Base-by-base conservation (phyloP, 352 stramenopile genomes). In the Globisporangium emineosum region DNA sequence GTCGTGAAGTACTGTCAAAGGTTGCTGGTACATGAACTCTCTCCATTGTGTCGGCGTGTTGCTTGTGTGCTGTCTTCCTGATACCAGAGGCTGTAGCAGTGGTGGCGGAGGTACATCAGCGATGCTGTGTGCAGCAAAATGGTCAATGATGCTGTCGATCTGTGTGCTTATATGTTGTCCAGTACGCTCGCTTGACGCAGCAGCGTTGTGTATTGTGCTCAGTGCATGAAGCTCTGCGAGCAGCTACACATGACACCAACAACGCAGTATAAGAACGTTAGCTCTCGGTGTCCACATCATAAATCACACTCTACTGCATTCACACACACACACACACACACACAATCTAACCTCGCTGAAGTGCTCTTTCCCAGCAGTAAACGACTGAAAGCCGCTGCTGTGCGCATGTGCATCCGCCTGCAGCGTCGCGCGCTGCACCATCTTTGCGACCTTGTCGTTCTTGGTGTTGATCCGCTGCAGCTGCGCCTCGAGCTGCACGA, bases 21-120 rank as follows among this genome's bases (percentile, higher is more conserved):
- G 37, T 57, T 82, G 69, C 54, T 78, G 75, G 27, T 75, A 78
- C 49, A 82, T 17, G 27, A 75, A 72, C 8, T 72, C 52, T 17
- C 50, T 59, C 62, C 56, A 68, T 50, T 65, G 52, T 2, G 29
- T 3, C 27, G 49, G 25, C 19, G 25, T 19, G 8, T 6, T 12
- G 12, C 17, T 13, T 25, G 9, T 13, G 52, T 30, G 29, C 3
- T 43, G 52, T 12, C 30, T 21, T 1, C 30, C n/a, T 29, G 37
- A 19, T n/a, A 3, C 6, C 27, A 40, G 7, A 12, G 27, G 2
- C 30, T 33, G 25, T 10, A 13, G 2, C 13, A 29, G 17, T 6
- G 9, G 9, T 25, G 50, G 29, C 5, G 23, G 12, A 3, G 27
- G 51, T 8, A 7, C 8, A 12, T 29, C 25, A 17, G 45, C 6